Evolutionary conservation across 768 basidiomycete genomes (phyloP), one percentile per base, ranked within the genome.

Genomic region (Guyanaporus albipodus): DNA sequence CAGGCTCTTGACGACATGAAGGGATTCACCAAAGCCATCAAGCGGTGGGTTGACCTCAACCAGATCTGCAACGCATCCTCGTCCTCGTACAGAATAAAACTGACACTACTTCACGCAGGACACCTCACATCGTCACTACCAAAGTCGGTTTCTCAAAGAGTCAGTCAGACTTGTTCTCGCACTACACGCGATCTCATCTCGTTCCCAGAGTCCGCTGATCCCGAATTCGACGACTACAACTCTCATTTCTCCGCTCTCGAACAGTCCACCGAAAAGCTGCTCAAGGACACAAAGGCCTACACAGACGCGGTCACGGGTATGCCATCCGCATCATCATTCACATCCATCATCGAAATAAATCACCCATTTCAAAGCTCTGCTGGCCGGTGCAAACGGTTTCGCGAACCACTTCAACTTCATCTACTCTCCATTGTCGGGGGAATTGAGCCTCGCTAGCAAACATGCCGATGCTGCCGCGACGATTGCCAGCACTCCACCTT

Each of bases 111-210:
- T 28, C 8, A 62, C 39, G 27, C 50, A 91, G 94, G 61, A 93
- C 94, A 44, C 96, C 96, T 60, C 91, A 93, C 70, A 70, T 90
- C 61, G 73, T 99, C 64, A 90, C 87, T 48, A 78, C 79, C 59
- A 89, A 83, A 73, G 84, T 87, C 58, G 96, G 96, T 24, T 85
- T 92, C 80, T 68, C 92, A 28, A 95, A 95, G 78, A 94, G 95
- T 95, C 62, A 72, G 81, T 66, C 3, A 34, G 15, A 46, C 17
- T 38, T 54, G 14, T n/a, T 12, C 24, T 35, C 17, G 14, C 17
- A 10, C 35, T 28, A 37, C 33, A 27, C 34, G 18, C 44, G 38
- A 48, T 46, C 32, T 49, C 43, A 44, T 26, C 9, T 37, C 24
- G 47, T 24, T 47, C 21, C 19, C 57, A 82, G 91, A 86, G 68